A percentile compares a stretch with the other conserved stretches of the same genome.
phyloP scores from a whole-genome alignment of 352 stramenopile species.

The Globisporangium carolinianum region DNA sequence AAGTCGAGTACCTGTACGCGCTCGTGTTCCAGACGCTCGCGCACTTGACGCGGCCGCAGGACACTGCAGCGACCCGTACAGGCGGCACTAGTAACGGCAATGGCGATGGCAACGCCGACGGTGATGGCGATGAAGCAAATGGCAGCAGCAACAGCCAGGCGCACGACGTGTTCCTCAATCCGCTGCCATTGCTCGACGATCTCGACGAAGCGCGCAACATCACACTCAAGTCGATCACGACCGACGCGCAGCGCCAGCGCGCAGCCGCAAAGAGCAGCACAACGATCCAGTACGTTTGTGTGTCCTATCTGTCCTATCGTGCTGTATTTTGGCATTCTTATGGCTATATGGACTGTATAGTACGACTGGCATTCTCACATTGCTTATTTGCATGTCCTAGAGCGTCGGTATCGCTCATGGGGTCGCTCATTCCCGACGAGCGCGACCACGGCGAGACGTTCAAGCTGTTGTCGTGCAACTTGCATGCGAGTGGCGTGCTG shows the following conservation, averaged over 20 bases:
- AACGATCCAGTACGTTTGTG: constrained; percentile 44
- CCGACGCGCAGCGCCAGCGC: constrained; percentile 11
- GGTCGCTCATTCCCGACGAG: constrained; percentile 68
- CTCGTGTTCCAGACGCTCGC: constrained; percentile 89
- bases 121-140: background rate
- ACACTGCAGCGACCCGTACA: background rate
- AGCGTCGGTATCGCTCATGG: constrained; percentile 75
- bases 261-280: constrained; percentile 42
- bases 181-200: constrained; percentile 56
- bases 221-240: constrained; percentile 27
- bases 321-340: too few relatives aligned
- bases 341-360: too few relatives aligned
- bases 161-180: constrained; percentile 41
- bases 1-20: constrained; percentile 93
- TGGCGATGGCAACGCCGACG: background rate
- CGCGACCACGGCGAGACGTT: constrained; percentile 77
- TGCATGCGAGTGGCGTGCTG: constrained; percentile 65
- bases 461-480: constrained; percentile 76
- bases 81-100: constrained; percentile 14
- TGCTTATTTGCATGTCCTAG: constrained; percentile 9
- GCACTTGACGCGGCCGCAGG: constrained; percentile 40
- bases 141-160: constrained; percentile 20
- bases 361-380: too few relatives aligned
- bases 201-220: constrained; percentile 60
- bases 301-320: background rate